These are phyloP conservation scores for Prototheca wickerhamii DNA, from an alignment of 163 green algal genomes.

Conservation along the genomic window DNA sequence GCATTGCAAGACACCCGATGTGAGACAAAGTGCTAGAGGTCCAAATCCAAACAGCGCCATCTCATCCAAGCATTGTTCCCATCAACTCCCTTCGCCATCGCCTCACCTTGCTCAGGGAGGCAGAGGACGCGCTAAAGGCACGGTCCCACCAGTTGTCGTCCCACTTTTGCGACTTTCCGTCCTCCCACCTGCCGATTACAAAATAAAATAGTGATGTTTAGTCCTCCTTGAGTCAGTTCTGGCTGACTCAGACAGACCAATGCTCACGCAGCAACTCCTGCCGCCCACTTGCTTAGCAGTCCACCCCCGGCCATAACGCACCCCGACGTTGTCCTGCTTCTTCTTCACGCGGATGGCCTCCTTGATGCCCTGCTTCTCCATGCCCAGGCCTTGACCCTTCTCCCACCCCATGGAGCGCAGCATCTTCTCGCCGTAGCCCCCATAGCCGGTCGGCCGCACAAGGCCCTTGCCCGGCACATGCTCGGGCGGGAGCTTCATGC, in stretches of 20 bases:
- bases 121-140: constrained; percentile 13
- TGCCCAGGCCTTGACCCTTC: constrained; percentile 68
- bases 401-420: constrained; percentile 75
- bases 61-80: constrained; percentile 45
- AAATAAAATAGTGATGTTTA: neutral
- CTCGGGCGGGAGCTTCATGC: constrained; percentile 73
- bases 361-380: constrained; percentile 53
- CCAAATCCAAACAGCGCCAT: neutral
- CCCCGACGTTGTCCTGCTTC: constrained; percentile 70
- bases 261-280: neutral
- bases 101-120: too few relatives aligned
- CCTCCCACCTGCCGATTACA: constrained; percentile 46
- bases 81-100: too few relatives aligned
- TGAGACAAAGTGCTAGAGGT: constrained; percentile 4
- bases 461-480: constrained; percentile 61
- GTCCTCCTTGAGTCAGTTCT: neutral
- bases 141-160: constrained; percentile 70
- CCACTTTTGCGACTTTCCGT: constrained; percentile 45
- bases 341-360: constrained; percentile 73
- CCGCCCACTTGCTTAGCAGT: neutral
- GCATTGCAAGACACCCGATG: neutral
- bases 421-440: constrained; percentile 72
- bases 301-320: constrained; percentile 6
- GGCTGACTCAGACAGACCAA: neutral
- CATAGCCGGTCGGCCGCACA: constrained; percentile 56